phyloP scores from a whole-genome alignment of 805 yeast species.

The Spathaspora boniae region DNA sequence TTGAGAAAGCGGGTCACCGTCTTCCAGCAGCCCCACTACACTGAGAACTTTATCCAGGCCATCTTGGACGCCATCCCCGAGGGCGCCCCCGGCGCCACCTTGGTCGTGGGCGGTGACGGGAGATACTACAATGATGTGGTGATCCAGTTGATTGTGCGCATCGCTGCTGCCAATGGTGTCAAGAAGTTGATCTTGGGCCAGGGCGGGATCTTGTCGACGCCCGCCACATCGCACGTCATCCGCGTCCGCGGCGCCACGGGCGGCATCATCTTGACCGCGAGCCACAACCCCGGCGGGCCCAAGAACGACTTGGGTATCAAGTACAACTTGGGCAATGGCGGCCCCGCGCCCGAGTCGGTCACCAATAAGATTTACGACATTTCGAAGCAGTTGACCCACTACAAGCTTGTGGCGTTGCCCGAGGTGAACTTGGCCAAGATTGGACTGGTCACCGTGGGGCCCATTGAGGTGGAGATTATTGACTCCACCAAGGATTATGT shows the following conservation, averaged over 20 bases:
- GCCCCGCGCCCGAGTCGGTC: conserved; percentile 96
- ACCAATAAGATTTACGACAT: conserved; percentile 81
- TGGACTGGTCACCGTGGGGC: conserved; percentile 54
- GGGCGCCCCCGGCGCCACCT: conserved; percentile 66
- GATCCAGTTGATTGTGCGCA: conserved; percentile 74
- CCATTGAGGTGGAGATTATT: conserved; percentile 72
- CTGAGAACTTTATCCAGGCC: conserved; percentile 92
- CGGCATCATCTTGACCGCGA: conserved; percentile 93
- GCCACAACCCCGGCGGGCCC: conserved; percentile 98
- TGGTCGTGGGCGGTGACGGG: conserved; percentile 97
- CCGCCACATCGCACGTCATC: conserved; percentile 93
- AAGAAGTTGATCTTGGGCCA: conserved; percentile 82
- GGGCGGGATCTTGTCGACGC: conserved; percentile 86
- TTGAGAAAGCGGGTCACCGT: conserved; percentile 86
- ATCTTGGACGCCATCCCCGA: conserved; percentile 86
- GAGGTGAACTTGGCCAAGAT: conserved; percentile 57
- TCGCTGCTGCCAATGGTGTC: conserved; percentile 91
- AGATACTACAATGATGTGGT: conserved; percentile 84
- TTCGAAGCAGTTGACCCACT: conserved; percentile 55
- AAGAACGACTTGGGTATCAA: conserved; percentile 89
- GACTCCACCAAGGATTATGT: conserved; percentile 81
- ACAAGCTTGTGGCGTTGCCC: conserved; percentile 59
- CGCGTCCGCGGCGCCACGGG: conserved; percentile 78
- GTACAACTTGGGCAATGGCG: conserved; percentile 92
- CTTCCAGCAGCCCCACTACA: conserved; percentile 75